A percentile compares a stretch with the other conserved stretches of the same genome.
Evolutionary conservation across 2,329 filamentous ascomycete genomes (phyloP).

Genomic region (Xylariales sp.): DNA sequence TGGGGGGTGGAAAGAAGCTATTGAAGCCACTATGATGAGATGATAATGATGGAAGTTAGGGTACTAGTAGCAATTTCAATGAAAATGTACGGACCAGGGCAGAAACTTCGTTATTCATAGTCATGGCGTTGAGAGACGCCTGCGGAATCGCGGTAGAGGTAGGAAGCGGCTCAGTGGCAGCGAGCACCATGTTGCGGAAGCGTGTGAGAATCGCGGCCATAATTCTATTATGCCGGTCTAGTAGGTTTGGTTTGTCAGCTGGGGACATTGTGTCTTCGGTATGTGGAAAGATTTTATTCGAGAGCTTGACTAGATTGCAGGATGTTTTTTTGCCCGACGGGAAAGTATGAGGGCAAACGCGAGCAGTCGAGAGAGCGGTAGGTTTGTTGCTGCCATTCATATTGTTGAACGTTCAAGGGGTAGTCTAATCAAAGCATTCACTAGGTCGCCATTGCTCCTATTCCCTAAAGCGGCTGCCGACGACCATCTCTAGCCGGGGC

Average conservation of each 20-base stretch:
- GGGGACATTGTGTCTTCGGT: not conserved
- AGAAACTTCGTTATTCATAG: conserved; percentile 54
- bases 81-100: conserved; percentile 49
- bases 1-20: not conserved
- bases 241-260: conserved; percentile 23
- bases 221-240: conserved; percentile 60
- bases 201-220: conserved; percentile 59
- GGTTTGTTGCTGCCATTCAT: not conserved
- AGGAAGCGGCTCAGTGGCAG: conserved; percentile 52
- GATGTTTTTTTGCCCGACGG: not conserved
- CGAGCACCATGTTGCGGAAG: conserved; percentile 57
- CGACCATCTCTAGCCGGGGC: not conserved
- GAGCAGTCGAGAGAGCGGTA: not conserved
- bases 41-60: not conserved
- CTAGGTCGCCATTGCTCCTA: not conserved
- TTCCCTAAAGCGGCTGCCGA: not conserved
- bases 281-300: not conserved
- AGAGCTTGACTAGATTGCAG: not conserved
- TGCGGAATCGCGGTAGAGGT: conserved; percentile 52
- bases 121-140: conserved; percentile 55
- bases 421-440: not conserved
- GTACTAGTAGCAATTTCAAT: not conserved
- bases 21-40: not conserved
- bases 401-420: not conserved
- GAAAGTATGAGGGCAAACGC: not conserved